phyloP scores from a whole-genome alignment of 2,329 filamentous ascomycete species.

The Cercospora zeae-maydis region DNA sequence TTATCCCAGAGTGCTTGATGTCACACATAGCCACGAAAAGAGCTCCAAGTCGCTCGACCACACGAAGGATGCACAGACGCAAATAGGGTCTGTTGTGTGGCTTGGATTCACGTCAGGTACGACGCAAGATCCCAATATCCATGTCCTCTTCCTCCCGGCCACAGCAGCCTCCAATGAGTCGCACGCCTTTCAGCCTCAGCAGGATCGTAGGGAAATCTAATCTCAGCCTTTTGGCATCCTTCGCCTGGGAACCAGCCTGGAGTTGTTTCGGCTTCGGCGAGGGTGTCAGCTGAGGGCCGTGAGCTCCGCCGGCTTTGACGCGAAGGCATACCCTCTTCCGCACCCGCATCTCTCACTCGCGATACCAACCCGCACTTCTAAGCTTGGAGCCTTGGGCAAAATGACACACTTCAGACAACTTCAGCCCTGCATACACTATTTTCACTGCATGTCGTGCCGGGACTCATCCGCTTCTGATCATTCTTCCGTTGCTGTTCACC shows the following conservation, averaged over 20 bases:
- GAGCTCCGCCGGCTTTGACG: slow-evolving; percentile 8
- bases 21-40: slow-evolving; percentile 7
- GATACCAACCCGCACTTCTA: slow-evolving; percentile 13
- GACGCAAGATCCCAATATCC: slow-evolving; percentile 10
- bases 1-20: background rate
- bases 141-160: background rate
- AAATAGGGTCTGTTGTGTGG: slow-evolving; percentile 13
- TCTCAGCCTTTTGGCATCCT: slow-evolving; percentile 19
- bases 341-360: background rate
- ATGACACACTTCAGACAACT: slow-evolving; percentile 8
- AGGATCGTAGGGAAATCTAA: slow-evolving; percentile 19
- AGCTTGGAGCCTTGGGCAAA: slow-evolving; percentile 14
- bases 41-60: background rate
- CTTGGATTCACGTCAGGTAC: slow-evolving; percentile 18
- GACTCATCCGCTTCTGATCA: slow-evolving; percentile 11
- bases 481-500: slow-evolving; percentile 15
- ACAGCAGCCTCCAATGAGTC: background rate
- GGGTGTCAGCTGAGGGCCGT: slow-evolving; percentile 7
- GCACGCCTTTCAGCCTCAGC: slow-evolving; percentile 19
- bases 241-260: slow-evolving; percentile 10
- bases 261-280: slow-evolving; percentile 18
- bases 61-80: slow-evolving; percentile 1
- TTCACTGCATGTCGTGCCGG: slow-evolving; percentile 6
- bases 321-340: background rate
- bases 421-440: slow-evolving; percentile 19